Base-by-base conservation (phyloP, 331 rosid genomes). In the Malus hybrid region DNA sequence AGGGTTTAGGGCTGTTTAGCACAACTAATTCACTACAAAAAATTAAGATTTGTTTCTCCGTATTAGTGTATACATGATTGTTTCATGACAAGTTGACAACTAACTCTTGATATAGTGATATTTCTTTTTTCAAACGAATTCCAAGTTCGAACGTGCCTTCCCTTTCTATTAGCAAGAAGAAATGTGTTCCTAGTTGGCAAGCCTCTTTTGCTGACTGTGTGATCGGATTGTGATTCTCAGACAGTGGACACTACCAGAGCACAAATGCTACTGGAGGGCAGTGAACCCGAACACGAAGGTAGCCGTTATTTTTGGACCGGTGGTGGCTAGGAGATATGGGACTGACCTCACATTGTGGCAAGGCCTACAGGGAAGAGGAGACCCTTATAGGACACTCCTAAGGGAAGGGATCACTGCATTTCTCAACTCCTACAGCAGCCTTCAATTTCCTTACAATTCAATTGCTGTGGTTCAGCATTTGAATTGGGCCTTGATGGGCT, bases 321-420 rank as follows among this genome's bases (percentile, higher is more conserved):
- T 36, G 4, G 97, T 96, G 0, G 93, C 87, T 1, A 81, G 87
- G 55, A 84, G 88, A 69, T 93, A 87, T 28, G 97, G 98, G 57
- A 85, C 86, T 10, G 93, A 93, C 74, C 75, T 91, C 32, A 89
- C 96, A 69, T 79, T 93, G 82, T 81, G 90, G 97, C 76, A 86
- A 56, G 98, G 89, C 2, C 74, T 91, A 46, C 86, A 91, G 32
- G 98, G 97, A 29, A 85, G 89, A 84, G 97, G 96, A 82, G 98
- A 93, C 71, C 88, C 90, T 73, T 86, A 88, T 55, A 81, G 85
- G 84, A 87, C 97, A 10, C 93, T 93, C 48, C 83, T 91, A 42
- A 89, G 97, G 77, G 98, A 93, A 84, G 91, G 87, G 64, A 72
- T 84, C 60, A 85, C 98, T 22, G 93, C 96, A 10, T 82, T 89